Percentiles rank a stretch among this genome's conserved stretches.
phyloP scores from a whole-genome alignment of 1,284 basidiomycete genomes.

The Sporisorium scitamineum region DNA sequence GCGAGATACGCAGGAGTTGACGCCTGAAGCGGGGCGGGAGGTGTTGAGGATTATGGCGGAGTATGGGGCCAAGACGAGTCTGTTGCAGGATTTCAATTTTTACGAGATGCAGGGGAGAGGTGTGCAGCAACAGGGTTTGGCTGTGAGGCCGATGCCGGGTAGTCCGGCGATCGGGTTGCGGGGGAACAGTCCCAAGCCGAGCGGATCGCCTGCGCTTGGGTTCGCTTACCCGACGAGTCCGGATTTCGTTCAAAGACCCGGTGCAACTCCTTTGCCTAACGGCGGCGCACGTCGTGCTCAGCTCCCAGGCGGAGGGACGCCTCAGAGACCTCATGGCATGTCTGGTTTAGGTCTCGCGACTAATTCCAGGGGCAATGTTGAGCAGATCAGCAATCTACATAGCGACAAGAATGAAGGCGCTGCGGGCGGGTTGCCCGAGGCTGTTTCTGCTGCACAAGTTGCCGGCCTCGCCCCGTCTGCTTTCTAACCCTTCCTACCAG shows the following conservation, averaged over 20 bases:
- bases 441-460: conserved; percentile 21
- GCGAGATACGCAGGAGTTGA: conserved; percentile 67
- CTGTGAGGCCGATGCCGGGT: background rate
- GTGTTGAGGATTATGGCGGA: conserved; percentile 61
- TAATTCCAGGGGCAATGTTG: conserved; percentile 6
- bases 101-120: conserved; percentile 53
- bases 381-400: conserved; percentile 6
- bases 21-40: conserved; percentile 52
- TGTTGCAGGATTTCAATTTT: conserved; percentile 57
- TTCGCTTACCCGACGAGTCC: conserved; percentile 21
- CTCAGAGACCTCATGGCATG: conserved; percentile 15
- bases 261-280: conserved; percentile 16
- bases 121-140: background rate
- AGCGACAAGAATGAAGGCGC: background rate
- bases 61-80: conserved; percentile 48
- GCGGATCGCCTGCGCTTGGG: conserved; percentile 18
- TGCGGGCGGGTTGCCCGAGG: background rate
- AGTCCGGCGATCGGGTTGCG: conserved; percentile 23
- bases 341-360: conserved; percentile 23
- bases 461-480: conserved; percentile 39
- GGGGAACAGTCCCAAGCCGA: conserved; percentile 32
- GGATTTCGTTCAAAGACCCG: background rate
- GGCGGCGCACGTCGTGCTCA: conserved; percentile 16
- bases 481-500: background rate
- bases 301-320: background rate